phyloP scores from a whole-genome alignment of 2,329 filamentous ascomycete species.

The Alternaria rosae region DNA sequence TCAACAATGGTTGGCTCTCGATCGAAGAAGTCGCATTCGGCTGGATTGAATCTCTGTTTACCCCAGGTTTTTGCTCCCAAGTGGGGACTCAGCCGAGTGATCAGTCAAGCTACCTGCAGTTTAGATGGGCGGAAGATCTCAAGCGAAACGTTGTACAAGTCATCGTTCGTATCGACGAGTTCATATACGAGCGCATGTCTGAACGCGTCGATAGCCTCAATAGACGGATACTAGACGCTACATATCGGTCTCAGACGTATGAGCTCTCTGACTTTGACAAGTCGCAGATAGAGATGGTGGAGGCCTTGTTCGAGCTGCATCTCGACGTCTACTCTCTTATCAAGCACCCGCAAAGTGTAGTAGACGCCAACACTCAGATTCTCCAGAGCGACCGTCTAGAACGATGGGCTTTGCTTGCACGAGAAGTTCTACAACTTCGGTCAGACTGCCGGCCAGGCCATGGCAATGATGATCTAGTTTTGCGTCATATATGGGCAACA shows the following conservation, averaged over 20 bases:
- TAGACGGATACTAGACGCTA: slow-evolving; percentile 32
- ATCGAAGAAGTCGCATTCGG: slow-evolving; percentile 61
- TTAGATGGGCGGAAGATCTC: slow-evolving; percentile 62
- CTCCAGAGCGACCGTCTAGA: slow-evolving; percentile 66
- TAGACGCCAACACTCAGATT: slow-evolving; percentile 59
- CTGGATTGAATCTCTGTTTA: slow-evolving; percentile 63
- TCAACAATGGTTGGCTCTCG: slow-evolving; percentile 59
- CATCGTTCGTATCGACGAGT: slow-evolving; percentile 63
- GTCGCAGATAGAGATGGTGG: slow-evolving; percentile 60
- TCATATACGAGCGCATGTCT: slow-evolving; percentile 55
- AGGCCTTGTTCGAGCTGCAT: slow-evolving; percentile 72
- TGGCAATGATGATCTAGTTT: slow-evolving; percentile 53
- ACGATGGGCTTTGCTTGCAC: slow-evolving; percentile 66
- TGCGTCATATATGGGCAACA: slow-evolving; percentile 73
- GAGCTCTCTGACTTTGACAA: slow-evolving; percentile 42
- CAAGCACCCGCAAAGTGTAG: slow-evolving; percentile 65
- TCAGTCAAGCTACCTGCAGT: slow-evolving; percentile 61
- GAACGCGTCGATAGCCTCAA: slow-evolving; percentile 44
- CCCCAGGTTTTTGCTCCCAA: slow-evolving; percentile 46
- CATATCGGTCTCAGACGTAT: slow-evolving; percentile 21
- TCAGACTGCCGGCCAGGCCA: slow-evolving; percentile 30
- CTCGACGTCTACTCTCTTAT: slow-evolving; percentile 71
- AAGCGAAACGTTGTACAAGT: slow-evolving; percentile 63
- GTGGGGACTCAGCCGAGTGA: slow-evolving; percentile 12
- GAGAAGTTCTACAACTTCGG: slow-evolving; percentile 59